These are phyloP conservation scores for Lecanoromycetidae sp. DNA, from an alignment of 2,329 filamentous ascomycete species.

Conservation along the genomic window DNA sequence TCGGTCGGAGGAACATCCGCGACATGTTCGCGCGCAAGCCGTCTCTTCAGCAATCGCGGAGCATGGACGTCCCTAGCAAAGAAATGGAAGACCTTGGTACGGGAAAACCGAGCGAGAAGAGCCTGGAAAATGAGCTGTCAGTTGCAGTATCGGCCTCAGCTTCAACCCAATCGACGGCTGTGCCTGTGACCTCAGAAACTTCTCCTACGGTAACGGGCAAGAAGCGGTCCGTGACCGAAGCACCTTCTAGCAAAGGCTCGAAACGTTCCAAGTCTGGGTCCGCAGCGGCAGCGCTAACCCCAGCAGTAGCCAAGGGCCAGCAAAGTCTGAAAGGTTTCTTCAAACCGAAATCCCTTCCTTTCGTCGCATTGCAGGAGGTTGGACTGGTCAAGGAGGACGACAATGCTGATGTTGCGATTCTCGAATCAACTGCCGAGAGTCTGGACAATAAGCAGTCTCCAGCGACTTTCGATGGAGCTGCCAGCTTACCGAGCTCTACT, in stretches of 20 bases:
- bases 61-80: neutral
- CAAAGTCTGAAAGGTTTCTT: constrained; percentile 70
- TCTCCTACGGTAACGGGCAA: constrained; percentile 23
- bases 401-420: no score
- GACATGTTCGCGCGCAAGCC: constrained; percentile 74
- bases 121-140: neutral
- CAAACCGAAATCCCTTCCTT: constrained; percentile 29
- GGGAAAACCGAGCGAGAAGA: neutral
- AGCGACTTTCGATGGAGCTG: neutral
- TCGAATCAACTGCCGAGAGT: neutral
- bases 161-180: neutral
- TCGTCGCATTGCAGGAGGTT: neutral
- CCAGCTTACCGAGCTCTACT: neutral
- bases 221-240: constrained; percentile 27
- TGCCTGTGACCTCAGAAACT: neutral
- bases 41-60: constrained; percentile 17
- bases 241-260: constrained; percentile 23
- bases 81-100: neutral
- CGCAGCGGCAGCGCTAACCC: constrained; percentile 20
- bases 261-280: constrained; percentile 42
- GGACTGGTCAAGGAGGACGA: neutral
- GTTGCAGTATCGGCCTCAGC: neutral
- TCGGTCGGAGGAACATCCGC: constrained; percentile 70
- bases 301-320: constrained; percentile 36
- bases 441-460: neutral